These are phyloP conservation scores for Ophiostoma sp. DNA, from an alignment of 2,329 filamentous ascomycete species.

Conservation along the genomic window DNA sequence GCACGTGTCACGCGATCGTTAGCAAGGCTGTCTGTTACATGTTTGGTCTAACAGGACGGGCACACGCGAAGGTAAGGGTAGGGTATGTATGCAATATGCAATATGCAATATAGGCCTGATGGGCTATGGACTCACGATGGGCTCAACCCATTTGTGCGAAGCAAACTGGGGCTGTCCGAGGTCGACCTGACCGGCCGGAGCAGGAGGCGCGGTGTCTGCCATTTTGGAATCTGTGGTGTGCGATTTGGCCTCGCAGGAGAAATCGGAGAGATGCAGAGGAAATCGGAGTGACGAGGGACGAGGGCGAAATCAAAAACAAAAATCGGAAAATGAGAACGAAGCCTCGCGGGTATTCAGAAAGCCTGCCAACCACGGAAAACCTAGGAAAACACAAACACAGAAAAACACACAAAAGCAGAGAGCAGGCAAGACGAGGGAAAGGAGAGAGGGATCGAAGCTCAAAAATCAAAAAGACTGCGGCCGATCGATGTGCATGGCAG, in stretches of 20 bases:
- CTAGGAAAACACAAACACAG: not conserved
- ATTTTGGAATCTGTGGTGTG: not conserved
- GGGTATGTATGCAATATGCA: too few relatives aligned
- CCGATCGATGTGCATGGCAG: not conserved
- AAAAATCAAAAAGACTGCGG: not conserved
- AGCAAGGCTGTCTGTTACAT: not conserved
- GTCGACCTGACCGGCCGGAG: not conserved
- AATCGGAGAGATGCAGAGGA: not conserved
- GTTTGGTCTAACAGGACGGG: too few relatives aligned
- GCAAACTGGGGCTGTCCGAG: conserved; percentile 2
- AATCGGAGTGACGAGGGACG: too few relatives aligned
- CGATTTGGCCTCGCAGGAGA: not conserved
- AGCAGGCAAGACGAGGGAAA: not conserved
- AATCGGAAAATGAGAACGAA: not conserved
- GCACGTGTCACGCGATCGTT: not conserved
- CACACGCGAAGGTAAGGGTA: not conserved
- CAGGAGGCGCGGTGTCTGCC: not conserved
- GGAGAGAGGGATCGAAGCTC: not conserved
- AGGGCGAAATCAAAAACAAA: not conserved
- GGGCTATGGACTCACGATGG: conserved; percentile 4
- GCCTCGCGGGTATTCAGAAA: not conserved
- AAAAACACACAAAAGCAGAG: not conserved
- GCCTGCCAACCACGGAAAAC: not conserved
- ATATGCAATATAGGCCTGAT: not conserved
- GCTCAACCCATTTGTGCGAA: conserved; percentile 12